Percentiles rank a stretch among this genome's conserved stretches.
Evolutionary conservation across 495 filamentous ascomycete genomes (phyloP).

Genomic region (Pseudoneurospora amorphoporcata): DNA sequence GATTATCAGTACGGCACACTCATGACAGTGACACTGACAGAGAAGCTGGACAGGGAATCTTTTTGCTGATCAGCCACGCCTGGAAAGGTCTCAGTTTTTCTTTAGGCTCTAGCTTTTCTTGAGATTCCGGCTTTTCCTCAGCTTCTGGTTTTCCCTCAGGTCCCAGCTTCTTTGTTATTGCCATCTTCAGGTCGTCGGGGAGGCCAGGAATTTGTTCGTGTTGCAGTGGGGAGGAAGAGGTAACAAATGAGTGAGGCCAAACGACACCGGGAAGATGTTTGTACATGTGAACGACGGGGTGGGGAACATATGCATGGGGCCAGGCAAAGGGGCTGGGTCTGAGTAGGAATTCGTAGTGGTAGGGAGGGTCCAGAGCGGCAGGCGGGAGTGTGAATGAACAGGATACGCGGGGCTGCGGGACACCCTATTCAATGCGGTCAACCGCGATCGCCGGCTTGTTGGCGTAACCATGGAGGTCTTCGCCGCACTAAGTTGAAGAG

Average conservation of each 20-base stretch:
- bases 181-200: not conserved
- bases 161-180: not conserved
- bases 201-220: not conserved
- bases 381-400: not conserved
- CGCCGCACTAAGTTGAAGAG: slow-evolving; percentile 55
- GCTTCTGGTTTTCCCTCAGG: too few species aligned
- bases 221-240: not conserved
- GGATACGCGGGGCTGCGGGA: not conserved
- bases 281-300: not conserved
- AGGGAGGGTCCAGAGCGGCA: not conserved
- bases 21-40: not conserved
- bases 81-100: not conserved
- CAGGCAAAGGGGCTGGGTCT: not conserved
- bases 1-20: not conserved
- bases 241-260: not conserved
- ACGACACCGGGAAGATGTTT: not conserved
- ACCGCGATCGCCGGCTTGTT: slow-evolving; percentile 29
- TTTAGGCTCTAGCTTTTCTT: not conserved
- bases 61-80: not conserved
- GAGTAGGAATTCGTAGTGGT: not conserved
- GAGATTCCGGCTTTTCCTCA: too few species aligned
- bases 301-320: not conserved
- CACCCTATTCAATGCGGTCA: not conserved
- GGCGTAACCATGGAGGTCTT: slow-evolving; percentile 72
- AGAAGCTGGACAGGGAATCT: not conserved